These are phyloP conservation scores for Punctularia strigosozonata DNA, from an alignment of 768 basidiomycete genomes.

Conservation along the genomic window DNA sequence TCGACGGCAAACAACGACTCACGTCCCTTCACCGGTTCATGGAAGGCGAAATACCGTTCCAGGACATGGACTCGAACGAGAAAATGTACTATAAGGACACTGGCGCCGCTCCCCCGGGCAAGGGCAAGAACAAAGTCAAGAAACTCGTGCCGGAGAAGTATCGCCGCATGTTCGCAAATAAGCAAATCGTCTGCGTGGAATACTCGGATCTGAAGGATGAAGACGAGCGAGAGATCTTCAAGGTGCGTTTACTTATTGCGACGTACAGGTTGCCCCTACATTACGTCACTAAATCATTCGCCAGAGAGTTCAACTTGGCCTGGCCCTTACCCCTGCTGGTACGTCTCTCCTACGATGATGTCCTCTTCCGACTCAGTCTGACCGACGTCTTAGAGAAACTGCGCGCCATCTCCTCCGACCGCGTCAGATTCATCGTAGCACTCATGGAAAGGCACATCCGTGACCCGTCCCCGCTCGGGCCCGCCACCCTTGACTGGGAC, in stretches of 20 bases:
- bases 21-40: slow-evolving; percentile 57
- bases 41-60: neutral
- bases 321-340: slow-evolving; percentile 15
- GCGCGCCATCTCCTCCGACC: slow-evolving; percentile 14
- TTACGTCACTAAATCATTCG: too few species aligned
- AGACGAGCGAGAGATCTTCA: slow-evolving; percentile 21
- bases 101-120: slow-evolving; percentile 1
- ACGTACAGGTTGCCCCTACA: neutral
- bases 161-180: slow-evolving; percentile 26
- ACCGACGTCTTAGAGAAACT: slow-evolving; percentile 12
- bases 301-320: slow-evolving; percentile 18
- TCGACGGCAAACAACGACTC: slow-evolving; percentile 74
- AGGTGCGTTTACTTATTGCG: slow-evolving; percentile 9
- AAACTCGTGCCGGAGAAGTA: slow-evolving; percentile 23
- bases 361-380: neutral
- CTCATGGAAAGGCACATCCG: slow-evolving; percentile 9
- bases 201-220: slow-evolving; percentile 19
- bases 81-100: slow-evolving; percentile 26
- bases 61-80: slow-evolving; percentile 9
- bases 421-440: slow-evolving; percentile 9
- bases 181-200: slow-evolving; percentile 40
- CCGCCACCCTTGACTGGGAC: slow-evolving; percentile 36
- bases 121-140: too few species aligned
- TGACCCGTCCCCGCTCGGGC: neutral
- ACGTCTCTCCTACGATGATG: neutral